Evolutionary conservation across 2,329 filamentous ascomycete species (phyloP), one percentile per base, ranked within the genome.

Genomic region (Diaporthe capsici): DNA sequence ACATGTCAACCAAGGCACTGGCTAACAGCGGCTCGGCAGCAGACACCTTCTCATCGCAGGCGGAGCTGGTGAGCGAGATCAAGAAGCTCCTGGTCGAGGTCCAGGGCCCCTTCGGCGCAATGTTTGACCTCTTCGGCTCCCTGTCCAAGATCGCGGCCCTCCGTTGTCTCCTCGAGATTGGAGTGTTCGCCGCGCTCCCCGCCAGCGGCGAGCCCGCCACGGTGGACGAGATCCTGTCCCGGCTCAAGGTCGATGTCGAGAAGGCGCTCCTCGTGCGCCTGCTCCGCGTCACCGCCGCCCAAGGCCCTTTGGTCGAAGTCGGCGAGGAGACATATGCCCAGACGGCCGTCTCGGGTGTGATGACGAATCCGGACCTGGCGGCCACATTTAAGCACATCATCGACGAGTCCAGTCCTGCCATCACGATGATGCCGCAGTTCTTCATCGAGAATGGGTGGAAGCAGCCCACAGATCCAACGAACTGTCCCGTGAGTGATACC

Each of bases 191-290:
- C 0, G 34, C 60, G 25, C 34, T 65, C n/a, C n/a, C 47, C 47
- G 22, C 58, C 34, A 42, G 60, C 25, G 71, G 71, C 5, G 42
- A 51, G n/a, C 71, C 71, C n/a, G 60, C 55, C n/a, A 65, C 58
- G n/a, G 71, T 61, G 34, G 71, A 73, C n/a, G 71, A 51, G 22
- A 39, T 73, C 44, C 17, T 73, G n/a, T 42, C n/a, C 13, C 34
- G 34, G 3, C 47, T 73, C n/a, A 20, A 28, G 1, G 57, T 9
- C 20, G 58, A 44, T n/a, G 47, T 73, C n/a, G 71, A 73, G 58
- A 73, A 44, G 71, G 71, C 58, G 2, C 71, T 73, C 6, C 71
- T 73, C 17, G 37, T 73, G 58, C 71, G 71, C 58, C 58, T 73
- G n/a, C 47, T 73, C 39, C 71, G 71, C 25, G 17, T n/a, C 17